Evolutionary conservation across 2,329 filamentous ascomycete species (phyloP), one percentile per base, ranked within the genome.

Genomic region (Gaeumannomyces tritici): DNA sequence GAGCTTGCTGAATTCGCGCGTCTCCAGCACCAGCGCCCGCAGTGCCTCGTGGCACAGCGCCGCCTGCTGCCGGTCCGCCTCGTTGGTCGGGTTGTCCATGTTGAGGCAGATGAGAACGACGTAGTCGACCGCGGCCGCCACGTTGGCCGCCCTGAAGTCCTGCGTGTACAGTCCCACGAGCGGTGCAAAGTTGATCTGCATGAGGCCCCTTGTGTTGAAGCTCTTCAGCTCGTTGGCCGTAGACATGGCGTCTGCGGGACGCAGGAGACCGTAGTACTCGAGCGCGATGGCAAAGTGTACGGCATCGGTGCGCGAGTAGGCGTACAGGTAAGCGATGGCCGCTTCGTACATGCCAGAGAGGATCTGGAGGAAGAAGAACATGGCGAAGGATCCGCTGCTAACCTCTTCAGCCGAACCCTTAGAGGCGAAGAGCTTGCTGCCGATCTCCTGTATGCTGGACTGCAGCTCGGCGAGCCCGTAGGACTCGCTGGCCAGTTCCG

Each of bases 151-250:
- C 61, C 95, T 89, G 84, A 99, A 99, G 74, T 97, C 93, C 62
- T 89, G 86, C 5, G 96, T 99, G 79, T 99, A 99, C 73, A 95
- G 91, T 55, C 93, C 96, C 65, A 98, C 81, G 80, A 98, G 90
- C 64, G 90, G 89, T 57, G 91, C 93, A 76, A 98, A 98, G 79
- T 95, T 96, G 75, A 99, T 88, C 73, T 97, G 92, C 6, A 92
- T 83, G 66, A 85, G 80, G 66, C 85, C 83, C 67, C 87, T 84
- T 69, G 83, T 89, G 68, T 85, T 91, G 74, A 85, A 77, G 67
- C 80, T 86, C 55, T 86, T 76, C 58, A 88, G 76, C 69, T 96
- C 90, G 71, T 89, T 89, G 60, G 89, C 86, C 12, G 86, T 86
- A 9, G 85, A 84, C 68, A 85, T 83, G 66, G 91, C 91, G 73